Percentiles rank a stretch among this genome's conserved stretches.
These are phyloP conservation scores for Aspergillus sp. DNA, from an alignment of 2,329 filamentous ascomycete genomes.

Conservation along the genomic window DNA sequence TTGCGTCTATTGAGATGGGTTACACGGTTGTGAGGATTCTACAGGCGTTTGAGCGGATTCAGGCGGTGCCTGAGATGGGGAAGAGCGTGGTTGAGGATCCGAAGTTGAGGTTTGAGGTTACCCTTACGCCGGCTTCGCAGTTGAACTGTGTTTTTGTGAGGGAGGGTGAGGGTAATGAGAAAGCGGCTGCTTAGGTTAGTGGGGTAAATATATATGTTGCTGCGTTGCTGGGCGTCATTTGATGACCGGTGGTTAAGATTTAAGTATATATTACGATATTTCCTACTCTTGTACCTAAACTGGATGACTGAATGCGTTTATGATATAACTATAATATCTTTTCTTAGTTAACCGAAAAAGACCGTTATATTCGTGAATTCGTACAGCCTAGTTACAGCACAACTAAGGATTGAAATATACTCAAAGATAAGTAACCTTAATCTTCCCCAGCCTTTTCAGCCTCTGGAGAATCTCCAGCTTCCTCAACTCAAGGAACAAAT, in stretches of 20 bases:
- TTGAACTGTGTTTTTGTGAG: constrained; percentile 42
- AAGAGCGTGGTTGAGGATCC: constrained; percentile 37
- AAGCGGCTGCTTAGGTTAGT: background rate
- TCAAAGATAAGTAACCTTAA: constrained; percentile 18
- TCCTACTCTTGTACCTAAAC: background rate
- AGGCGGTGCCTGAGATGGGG: constrained; percentile 31
- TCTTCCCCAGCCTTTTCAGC: constrained; percentile 31
- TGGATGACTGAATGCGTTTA: background rate
- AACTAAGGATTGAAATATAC: background rate
- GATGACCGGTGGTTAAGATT: background rate
- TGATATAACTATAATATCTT: background rate
- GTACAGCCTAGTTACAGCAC: background rate
- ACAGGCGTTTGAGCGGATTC: constrained; percentile 41
- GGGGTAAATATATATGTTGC: background rate
- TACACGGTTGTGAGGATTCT: constrained; percentile 48
- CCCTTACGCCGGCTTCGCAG: constrained; percentile 37
- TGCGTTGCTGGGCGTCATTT: background rate
- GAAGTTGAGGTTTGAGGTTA: constrained; percentile 38
- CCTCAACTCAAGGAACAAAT: constrained; percentile 34
- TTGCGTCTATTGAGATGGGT: constrained; percentile 60
- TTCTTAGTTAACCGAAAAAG: background rate
- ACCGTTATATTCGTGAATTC: background rate
- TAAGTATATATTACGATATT: background rate
- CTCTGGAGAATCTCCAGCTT: constrained; percentile 36
- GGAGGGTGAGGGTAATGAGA: constrained; percentile 21